Evolutionary conservation across 192 early-diverging fungal species (phyloP).

Genomic region (Entrophospora sp.): DNA sequence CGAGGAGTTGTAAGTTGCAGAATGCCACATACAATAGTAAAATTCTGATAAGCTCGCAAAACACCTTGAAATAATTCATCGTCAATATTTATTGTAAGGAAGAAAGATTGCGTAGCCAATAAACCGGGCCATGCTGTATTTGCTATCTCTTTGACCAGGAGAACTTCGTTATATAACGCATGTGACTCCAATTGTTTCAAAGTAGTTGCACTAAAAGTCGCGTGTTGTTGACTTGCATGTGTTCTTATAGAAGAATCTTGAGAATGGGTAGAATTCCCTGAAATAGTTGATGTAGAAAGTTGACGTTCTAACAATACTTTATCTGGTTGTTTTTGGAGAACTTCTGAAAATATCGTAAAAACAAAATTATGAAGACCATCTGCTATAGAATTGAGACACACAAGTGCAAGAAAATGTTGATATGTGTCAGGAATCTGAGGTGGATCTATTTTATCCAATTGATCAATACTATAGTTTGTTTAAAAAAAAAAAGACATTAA

Average conservation of each 20-base stretch:
- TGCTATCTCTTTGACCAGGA: conserved; percentile 67
- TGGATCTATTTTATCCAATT: conserved; percentile 88
- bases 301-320: too few relatives aligned
- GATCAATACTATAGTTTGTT: conserved; percentile 55
- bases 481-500: background rate
- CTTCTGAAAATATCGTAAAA: conserved; percentile 48
- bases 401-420: conserved; percentile 67
- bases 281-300: too few relatives aligned
- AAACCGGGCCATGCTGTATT: conserved; percentile 73
- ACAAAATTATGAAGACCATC: conserved; percentile 62
- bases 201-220: conserved; percentile 20
- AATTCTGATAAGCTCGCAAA: conserved; percentile 61
- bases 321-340: conserved; percentile 24
- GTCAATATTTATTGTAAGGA: conserved; percentile 69
- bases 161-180: conserved; percentile 32
- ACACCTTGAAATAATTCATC: conserved; percentile 70
- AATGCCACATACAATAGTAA: conserved; percentile 73
- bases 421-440: conserved; percentile 87
- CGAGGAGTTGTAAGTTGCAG: conserved; percentile 69
- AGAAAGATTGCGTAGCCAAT: conserved; percentile 66
- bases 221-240: conserved; percentile 26
- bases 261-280: too few relatives aligned
- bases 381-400: conserved; percentile 57
- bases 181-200: conserved; percentile 23
- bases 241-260: conserved; percentile 2